Evolutionary conservation across 2,329 filamentous ascomycete genomes (phyloP).

Genomic region (Berkeleyomyces rouxiae): DNA sequence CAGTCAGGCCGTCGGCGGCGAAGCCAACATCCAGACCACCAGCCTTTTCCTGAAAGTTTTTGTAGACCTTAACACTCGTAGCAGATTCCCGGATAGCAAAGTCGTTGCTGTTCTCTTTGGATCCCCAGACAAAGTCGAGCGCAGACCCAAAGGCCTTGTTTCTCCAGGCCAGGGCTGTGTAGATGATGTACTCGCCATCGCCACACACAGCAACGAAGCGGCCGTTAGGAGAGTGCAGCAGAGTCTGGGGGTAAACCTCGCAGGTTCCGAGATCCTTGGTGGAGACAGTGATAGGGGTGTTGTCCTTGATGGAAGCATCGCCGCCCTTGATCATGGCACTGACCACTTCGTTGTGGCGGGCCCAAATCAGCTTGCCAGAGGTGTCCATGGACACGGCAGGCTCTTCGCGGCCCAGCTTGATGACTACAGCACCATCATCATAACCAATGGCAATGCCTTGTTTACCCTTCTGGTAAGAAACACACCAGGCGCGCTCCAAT

Average conservation of each 20-base stretch:
- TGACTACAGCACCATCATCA: conserved; percentile 91
- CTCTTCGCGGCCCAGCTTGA: conserved; percentile 94
- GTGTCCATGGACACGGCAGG: conserved; percentile 95
- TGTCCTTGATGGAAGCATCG: conserved; percentile 70
- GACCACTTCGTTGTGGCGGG: conserved; percentile 84
- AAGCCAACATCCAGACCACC: conserved; percentile 88
- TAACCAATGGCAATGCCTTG: conserved; percentile 93
- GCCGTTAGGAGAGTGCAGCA: conserved; percentile 91
- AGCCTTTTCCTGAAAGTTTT: conserved; percentile 87
- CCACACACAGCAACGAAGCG: conserved; percentile 69
- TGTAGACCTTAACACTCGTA: conserved; percentile 91
- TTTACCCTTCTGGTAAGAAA: conserved; percentile 84
- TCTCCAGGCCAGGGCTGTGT: conserved; percentile 87
- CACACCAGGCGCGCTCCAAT: conserved; percentile 92
- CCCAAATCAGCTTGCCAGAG: conserved; percentile 92
- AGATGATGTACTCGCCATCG: conserved; percentile 97
- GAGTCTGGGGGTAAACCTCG: conserved; percentile 88
- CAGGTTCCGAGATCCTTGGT: conserved; percentile 93
- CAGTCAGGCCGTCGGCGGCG: conserved; percentile 78
- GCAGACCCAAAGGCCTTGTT: conserved; percentile 96
- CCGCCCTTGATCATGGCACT: conserved; percentile 89
- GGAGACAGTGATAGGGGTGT: conserved; percentile 66
- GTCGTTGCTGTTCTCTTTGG: conserved; percentile 95
- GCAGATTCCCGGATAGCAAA: conserved; percentile 91
- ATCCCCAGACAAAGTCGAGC: conserved; percentile 91